Evolutionary conservation across 768 basidiomycete genomes (phyloP).

Genomic region (Leccinum uliginosum): DNA sequence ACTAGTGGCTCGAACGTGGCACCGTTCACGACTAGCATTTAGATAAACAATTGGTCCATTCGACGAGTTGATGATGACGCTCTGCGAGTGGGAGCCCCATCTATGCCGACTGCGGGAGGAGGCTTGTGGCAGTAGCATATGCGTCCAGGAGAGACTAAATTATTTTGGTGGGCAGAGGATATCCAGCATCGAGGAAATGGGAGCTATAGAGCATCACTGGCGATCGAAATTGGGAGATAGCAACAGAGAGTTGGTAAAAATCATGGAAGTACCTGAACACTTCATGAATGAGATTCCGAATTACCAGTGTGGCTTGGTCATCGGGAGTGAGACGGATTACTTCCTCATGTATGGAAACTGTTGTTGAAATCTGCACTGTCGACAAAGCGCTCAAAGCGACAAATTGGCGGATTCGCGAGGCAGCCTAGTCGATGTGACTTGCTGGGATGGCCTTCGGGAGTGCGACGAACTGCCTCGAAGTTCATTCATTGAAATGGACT

Average conservation of each 20-base stretch:
- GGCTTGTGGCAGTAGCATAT: no score
- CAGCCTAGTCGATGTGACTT: background rate
- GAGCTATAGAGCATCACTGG: background rate
- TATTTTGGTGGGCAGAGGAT: no score
- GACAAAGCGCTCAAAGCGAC: background rate
- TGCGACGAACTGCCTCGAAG: background rate
- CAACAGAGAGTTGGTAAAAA: background rate
- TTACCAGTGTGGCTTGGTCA: background rate
- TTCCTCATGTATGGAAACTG: background rate
- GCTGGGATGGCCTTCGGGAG: background rate
- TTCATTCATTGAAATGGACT: background rate
- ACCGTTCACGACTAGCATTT: no score
- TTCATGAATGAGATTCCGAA: background rate
- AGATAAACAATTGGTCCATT: no score
- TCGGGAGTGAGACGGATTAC: background rate
- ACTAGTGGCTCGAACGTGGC: no score
- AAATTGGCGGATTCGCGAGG: background rate
- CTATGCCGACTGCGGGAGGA: no score
- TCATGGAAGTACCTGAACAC: background rate
- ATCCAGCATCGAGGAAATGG: background rate
- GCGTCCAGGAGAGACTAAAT: no score
- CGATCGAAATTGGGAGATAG: background rate
- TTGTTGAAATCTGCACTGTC: background rate
- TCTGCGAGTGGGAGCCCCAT: no score
- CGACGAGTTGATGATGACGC: no score